Conservation (phyloP, 179 eudicot species). For the Beta lomatogona region DNA sequence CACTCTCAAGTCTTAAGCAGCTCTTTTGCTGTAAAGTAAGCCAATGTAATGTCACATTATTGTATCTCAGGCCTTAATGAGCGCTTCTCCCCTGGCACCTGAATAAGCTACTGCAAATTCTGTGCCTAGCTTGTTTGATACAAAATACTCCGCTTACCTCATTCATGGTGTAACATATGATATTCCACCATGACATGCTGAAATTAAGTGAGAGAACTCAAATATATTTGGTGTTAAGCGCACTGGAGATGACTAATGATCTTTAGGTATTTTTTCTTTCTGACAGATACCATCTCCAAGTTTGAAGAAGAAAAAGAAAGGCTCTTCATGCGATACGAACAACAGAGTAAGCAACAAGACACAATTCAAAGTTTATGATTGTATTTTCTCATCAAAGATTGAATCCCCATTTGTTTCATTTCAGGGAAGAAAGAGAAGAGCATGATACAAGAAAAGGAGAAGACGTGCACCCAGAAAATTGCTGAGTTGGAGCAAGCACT, state of each 20-base stretch:
- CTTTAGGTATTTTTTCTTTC: not conserved
- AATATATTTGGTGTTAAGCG: not conserved
- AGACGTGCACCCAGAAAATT: slow-evolving; percentile 58
- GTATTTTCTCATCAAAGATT: not conserved
- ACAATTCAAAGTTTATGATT: not conserved
- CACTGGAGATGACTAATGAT: not conserved
- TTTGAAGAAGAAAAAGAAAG: slow-evolving; percentile 88
- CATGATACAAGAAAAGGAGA: slow-evolving; percentile 73
- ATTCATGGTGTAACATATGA: not conserved
- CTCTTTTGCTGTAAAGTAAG: not conserved
- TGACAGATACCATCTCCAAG: slow-evolving; percentile 66
- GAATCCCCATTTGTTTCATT: slow-evolving; percentile 2
- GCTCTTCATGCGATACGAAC: slow-evolving; percentile 74
- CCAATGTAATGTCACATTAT: not conserved
- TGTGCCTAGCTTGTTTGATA: not conserved
- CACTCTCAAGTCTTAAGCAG: not conserved
- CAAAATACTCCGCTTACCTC: not conserved
- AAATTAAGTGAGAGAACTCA: not conserved
- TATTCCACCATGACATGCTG: not conserved
- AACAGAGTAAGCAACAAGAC: slow-evolving; percentile 58
- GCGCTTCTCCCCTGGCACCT: not conserved
- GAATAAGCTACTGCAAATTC: not conserved
- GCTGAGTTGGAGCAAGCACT: slow-evolving; percentile 74
- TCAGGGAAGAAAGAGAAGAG: slow-evolving; percentile 92
- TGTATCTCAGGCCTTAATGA: not conserved